Conservation (phyloP, 2,329 filamentous ascomycete genomes). For the Hymenoscyphus albidus region DNA sequence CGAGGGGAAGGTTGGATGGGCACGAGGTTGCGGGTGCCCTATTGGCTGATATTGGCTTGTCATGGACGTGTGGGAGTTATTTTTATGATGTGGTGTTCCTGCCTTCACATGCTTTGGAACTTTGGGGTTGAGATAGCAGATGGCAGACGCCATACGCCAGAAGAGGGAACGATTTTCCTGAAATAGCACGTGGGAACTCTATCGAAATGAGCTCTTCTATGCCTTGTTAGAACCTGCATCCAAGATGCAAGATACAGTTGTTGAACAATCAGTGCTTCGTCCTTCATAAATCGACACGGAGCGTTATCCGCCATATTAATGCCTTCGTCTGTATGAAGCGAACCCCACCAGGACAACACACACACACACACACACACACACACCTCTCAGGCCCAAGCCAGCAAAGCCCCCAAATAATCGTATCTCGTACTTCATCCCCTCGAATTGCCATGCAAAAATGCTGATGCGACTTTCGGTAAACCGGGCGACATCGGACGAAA, state of each 20-base stretch:
- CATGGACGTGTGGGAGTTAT: no score
- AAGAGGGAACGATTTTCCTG: neutral
- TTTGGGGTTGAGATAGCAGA: neutral
- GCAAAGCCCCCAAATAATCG: neutral
- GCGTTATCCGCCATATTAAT: neutral
- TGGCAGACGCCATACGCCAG: neutral
- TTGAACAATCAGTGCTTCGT: neutral
- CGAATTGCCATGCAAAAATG: neutral
- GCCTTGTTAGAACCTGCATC: neutral
- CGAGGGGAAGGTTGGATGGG: neutral
- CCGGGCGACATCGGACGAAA: slow-evolving; percentile 12
- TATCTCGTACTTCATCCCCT: neutral
- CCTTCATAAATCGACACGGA: neutral
- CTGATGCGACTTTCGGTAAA: neutral
- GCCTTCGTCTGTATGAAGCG: neutral
- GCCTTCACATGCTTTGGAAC: neutral
- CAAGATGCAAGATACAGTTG: neutral
- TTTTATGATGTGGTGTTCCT: neutral
- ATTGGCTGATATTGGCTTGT: neutral
- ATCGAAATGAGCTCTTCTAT: neutral
- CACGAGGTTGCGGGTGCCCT: neutral
- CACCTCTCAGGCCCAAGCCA: neutral
- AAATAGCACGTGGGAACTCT: neutral
- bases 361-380: slow-evolving; percentile 2
- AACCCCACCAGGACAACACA: neutral